A percentile compares a stretch with the other conserved stretches of the same genome.
Evolutionary conservation across 2,329 filamentous ascomycete genomes (phyloP).

Genomic region (Neurospora sp.): DNA sequence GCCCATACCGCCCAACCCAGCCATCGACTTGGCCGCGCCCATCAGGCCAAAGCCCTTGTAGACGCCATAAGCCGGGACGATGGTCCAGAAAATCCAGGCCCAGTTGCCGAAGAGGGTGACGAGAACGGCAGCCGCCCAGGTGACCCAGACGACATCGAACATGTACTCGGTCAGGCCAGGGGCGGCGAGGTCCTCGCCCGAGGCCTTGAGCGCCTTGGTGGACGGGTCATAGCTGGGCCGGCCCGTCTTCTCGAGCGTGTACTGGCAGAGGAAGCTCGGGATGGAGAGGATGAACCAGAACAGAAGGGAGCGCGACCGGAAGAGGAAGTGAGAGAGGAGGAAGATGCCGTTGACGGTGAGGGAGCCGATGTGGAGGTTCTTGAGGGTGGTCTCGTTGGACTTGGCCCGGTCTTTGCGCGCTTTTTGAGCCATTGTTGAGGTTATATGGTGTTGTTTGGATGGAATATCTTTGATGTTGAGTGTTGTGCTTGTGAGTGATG

Average conservation of each 20-base stretch:
- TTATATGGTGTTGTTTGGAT: not conserved
- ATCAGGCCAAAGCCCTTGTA: constrained; percentile 45
- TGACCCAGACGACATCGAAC: constrained; percentile 96
- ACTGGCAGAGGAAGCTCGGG: constrained; percentile 71
- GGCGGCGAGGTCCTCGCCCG: constrained; percentile 82
- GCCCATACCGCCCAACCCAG: constrained; percentile 34
- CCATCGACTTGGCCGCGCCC: constrained; percentile 44
- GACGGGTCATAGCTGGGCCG: constrained; percentile 62
- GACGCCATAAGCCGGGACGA: constrained; percentile 44
- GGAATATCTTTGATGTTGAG: not conserved
- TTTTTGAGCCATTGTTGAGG: constrained; percentile 45
- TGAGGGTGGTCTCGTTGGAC: constrained; percentile 67
- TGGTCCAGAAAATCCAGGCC: constrained; percentile 48
- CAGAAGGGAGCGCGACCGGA: constrained; percentile 49
- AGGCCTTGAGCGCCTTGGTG: constrained; percentile 56
- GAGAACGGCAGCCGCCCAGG: constrained; percentile 66
- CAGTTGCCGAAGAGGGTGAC: constrained; percentile 73
- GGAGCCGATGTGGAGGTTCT: constrained; percentile 71
- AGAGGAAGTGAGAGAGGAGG: constrained; percentile 59
- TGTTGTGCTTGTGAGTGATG: no score
- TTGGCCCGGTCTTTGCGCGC: constrained; percentile 60
- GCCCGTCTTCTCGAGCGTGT: constrained; percentile 74
- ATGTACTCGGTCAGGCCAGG: constrained; percentile 91
- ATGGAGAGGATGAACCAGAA: constrained; percentile 63
- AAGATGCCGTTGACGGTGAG: constrained; percentile 64